Evolutionary conservation across 75 land plant species (phyloP), one percentile per base, ranked within the genome.

Genomic region (Ceratopteris richardii): DNA sequence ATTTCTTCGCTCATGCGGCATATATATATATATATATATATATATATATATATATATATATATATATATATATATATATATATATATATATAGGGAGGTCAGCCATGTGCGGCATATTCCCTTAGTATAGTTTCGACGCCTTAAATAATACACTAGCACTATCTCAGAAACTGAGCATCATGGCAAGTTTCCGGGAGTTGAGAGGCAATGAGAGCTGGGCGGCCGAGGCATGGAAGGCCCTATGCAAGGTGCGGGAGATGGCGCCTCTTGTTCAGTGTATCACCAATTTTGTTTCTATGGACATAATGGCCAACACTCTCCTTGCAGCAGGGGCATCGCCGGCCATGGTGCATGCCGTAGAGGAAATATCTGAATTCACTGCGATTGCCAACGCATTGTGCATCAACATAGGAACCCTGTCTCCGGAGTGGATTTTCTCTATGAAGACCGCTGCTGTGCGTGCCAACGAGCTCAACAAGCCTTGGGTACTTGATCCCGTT

Each of bases 401-500:
- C 61, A 57, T 93, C 70, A 93, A 93, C 73, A 63, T 88, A 24
- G 98, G 98, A 16, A 93, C 98, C 0, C 82, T 93, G 53, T 60
- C 87, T 16, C 70, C 76, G 19, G 71, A 71, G 28, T 93, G 96
- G 96, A 58, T 89, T 12, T 77, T 80, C 48, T 70, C 96, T 27
- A 87, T 87, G 90, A 66, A 78, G 73, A 52, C 74, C 17, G 96
- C 98, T n/a, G 87, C 80, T 26, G 55, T 37, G 6, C 20, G 76
- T 24, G 90, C 90, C 0, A 31, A 13, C 1, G 54, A 63, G 58
- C 27, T 50, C 16, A 64, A 71, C 0, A 83, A 66, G 48, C 96
- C 98, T 2, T 93, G 98, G 98, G 96, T 93, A 18, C 77, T 93
- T 52, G 98, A 93, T 61, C 98, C 98, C 0, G 98, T 89, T 14